Percentiles rank a stretch among this genome's conserved stretches.
Evolutionary conservation across 78 protist species (phyloP).

Genomic region (Bigelowiella natans): DNA sequence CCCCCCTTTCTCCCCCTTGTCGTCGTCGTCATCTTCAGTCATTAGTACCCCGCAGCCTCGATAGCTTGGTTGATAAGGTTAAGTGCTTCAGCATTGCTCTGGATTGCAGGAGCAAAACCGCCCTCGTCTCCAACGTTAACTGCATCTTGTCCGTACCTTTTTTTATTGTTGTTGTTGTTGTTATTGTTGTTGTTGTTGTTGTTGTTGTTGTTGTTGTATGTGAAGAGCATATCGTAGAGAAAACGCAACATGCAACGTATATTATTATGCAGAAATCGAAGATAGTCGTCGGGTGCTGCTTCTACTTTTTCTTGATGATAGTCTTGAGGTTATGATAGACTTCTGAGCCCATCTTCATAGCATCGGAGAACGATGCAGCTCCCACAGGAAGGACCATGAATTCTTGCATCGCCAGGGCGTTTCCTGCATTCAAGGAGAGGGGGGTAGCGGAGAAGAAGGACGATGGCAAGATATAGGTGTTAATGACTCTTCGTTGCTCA

Average conservation of each 20-base stretch:
- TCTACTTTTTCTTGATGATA: constrained; percentile 64
- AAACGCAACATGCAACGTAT: too few species aligned
- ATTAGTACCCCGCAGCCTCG: background rate
- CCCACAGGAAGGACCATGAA: constrained; percentile 88
- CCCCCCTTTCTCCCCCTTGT: too few species aligned
- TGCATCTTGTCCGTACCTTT: constrained; percentile 31
- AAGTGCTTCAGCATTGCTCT: constrained; percentile 79
- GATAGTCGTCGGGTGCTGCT: too few species aligned
- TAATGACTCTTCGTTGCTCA: background rate
- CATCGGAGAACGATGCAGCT: constrained; percentile 80
- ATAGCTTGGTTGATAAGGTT: constrained; percentile 40
- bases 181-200: too few species aligned
- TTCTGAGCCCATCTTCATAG: constrained; percentile 67
- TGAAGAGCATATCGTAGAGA: too few species aligned
- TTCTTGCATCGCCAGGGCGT: constrained; percentile 87
- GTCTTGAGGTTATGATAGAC: constrained; percentile 85
- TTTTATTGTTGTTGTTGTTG: too few species aligned
- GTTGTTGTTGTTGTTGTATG: too few species aligned
- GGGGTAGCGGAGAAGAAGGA: background rate
- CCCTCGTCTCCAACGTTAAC: constrained; percentile 99
- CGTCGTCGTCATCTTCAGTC: too few species aligned
- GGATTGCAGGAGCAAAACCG: constrained; percentile 88
- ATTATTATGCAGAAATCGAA: too few species aligned
- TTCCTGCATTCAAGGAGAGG: constrained; percentile 78
- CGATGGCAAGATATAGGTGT: background rate